Evolutionary conservation across 2,329 filamentous ascomycete genomes (phyloP), one percentile per base, ranked within the genome.

Genomic region (Aspergillus ruber): DNA sequence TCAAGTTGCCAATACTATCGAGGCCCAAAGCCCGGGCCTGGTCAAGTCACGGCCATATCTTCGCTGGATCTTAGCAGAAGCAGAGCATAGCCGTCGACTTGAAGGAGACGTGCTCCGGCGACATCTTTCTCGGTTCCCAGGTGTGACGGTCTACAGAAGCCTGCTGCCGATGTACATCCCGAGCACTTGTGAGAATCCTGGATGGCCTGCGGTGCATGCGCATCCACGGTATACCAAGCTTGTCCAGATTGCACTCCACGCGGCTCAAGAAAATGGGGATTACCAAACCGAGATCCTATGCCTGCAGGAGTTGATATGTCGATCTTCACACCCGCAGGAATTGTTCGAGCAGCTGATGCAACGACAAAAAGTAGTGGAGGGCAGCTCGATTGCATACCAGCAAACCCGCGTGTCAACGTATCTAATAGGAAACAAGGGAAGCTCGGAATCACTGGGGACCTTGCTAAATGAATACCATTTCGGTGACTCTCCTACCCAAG

Each of bases 301-400:
- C 4, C 47, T 45, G 15, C 32, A 18, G 15, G 43, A 45, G 47
- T 29, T 45, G n/a, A 49, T 49, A 10, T 45, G 42, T 45, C 47
- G 47, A 20, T 42, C 41, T 17, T 20, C 39, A 41, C 33, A 41
- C 41, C 46, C 42, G 5, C 18, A n/a, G 17, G 23, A 8, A n/a
- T 44, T 41, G 13, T 44, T 48, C 18, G 6, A 40, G 3, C 23
- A 48, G n/a, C 27, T 48, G 42, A 27, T 41, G 18, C 17, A 33
- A 3, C 42, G 44, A 10, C 33, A 15, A 3, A 23, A 21, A 29
- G 12, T 6, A 10, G 13, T 15, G 1, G 32, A 35, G 32, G 32
- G 32, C 12, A 35, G 15, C 13, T 13, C n/a, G 15, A 15, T 35
- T 35, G 32, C 32, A 15, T 35, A 35, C 32, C 12, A 10, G 13